phyloP scores from a whole-genome alignment of 495 filamentous ascomycete genomes.

The Glutinoglossum americanum region DNA sequence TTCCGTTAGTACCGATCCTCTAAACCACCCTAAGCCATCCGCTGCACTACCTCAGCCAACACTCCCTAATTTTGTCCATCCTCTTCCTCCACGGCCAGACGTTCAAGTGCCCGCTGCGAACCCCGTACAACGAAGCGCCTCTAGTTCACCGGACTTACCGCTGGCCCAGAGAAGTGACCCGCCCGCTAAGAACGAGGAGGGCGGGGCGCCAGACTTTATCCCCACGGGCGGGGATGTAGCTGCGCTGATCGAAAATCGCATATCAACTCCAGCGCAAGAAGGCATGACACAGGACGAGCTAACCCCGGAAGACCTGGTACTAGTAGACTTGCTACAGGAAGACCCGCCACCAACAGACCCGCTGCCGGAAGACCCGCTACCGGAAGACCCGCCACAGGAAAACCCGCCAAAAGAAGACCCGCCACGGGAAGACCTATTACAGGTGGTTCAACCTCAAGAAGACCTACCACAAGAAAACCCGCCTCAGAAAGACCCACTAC shows the following conservation, averaged over 20 bases:
- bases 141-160: not conserved
- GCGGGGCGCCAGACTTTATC: no score
- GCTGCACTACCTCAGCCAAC: not conserved
- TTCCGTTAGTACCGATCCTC: not conserved
- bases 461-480: not conserved
- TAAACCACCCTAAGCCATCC: not conserved
- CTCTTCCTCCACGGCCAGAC: not conserved
- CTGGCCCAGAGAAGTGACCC: not conserved
- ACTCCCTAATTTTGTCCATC: not conserved
- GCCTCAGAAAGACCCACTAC: not conserved
- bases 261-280: not conserved
- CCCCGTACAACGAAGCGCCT: not conserved
- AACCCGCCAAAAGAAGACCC: not conserved
- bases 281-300: not conserved
- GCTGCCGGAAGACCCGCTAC: not conserved
- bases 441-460: not conserved
- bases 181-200: not conserved
- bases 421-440: not conserved
- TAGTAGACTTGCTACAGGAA: not conserved
- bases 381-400: not conserved
- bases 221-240: not conserved
- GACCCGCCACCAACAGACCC: not conserved
- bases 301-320: not conserved
- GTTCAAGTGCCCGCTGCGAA: not conserved
- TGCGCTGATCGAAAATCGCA: not conserved